Evolutionary conservation across 441 rosid genomes (phyloP), one percentile per base, ranked within the genome.

Genomic region (Geranium incanum): DNA sequence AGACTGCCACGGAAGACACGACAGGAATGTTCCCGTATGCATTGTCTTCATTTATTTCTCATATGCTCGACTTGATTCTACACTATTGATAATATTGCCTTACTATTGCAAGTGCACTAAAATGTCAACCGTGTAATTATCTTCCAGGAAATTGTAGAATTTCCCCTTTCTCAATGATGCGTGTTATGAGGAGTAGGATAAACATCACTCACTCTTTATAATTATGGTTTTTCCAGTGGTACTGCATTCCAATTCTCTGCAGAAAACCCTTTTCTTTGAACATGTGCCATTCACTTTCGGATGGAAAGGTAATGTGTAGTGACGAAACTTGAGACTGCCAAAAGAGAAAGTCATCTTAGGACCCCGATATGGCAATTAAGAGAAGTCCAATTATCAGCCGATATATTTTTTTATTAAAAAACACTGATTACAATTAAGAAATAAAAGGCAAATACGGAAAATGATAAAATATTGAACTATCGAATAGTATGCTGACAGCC

Each of bases 201-300:
- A 13, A 36, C 59, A 77, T 66, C 62, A 81, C 84, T 78, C 68
- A 91, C 98, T 72, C 82, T 76, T 87, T 86, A 72, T 94, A 94
- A 78, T 86, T 90, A 72, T 82, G 93, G 72, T 94, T 94, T 69
- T 77, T 82, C 98, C 98, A 94, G 77, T 94, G 98, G 33, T 94
- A 94, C 78, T 94, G 98, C 98, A 94, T 89, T 67, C 97, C 97
- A 63, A 85, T 84, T 81, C 96, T 87, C 82, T 83, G 95, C 8
- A 86, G 75, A 76, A 94, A 94, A 62, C 97, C 98, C 68, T 83
- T 82, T 59, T 85, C 87, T 74, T 78, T 86, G 78, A 88, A 74
- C 81, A 75, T 83, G 64, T 76, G 68, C 96, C 98, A 94, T 77
- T 94, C 93, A 15, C 76, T 71, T 82, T 91, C 96, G 66, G 92